phyloP scores from a whole-genome alignment of 1,139 yeast genomes.

The Tardiomyces digboiensis region DNA sequence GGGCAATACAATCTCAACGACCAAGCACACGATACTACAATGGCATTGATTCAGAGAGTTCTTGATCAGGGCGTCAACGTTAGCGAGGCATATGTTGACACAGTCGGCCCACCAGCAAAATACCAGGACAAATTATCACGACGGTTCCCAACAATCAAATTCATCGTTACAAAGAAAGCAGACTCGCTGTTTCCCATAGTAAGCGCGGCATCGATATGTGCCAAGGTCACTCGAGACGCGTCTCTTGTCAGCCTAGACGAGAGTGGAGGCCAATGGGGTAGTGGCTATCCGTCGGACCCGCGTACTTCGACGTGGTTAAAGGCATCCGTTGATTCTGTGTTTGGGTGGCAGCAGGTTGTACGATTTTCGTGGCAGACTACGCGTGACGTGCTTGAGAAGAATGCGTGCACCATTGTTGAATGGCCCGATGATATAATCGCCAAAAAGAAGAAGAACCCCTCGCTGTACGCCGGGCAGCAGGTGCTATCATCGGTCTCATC shows the following conservation, averaged over 20 bases:
- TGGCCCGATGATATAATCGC: constrained; percentile 34
- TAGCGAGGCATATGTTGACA: constrained; percentile 74
- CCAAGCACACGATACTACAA: constrained; percentile 95
- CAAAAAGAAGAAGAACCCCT: not conserved
- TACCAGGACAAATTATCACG: constrained; percentile 68
- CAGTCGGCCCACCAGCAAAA: constrained; percentile 89
- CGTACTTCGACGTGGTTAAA: constrained; percentile 69
- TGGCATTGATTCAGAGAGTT: constrained; percentile 57
- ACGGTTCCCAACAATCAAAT: constrained; percentile 58
- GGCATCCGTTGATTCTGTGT: constrained; percentile 51
- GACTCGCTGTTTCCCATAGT: constrained; percentile 93
- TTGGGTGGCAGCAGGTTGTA: constrained; percentile 80
- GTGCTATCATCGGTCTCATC: not conserved
- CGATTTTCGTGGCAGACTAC: constrained; percentile 96
- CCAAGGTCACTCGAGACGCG: constrained; percentile 89
- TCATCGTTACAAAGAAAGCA: constrained; percentile 93
- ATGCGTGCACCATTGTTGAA: constrained; percentile 38
- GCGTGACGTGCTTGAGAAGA: constrained; percentile 52
- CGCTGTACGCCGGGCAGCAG: not conserved
- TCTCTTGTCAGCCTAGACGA: constrained; percentile 37
- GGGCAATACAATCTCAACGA: constrained; percentile 68
- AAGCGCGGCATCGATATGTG: constrained; percentile 94
- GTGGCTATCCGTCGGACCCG: constrained; percentile 95
- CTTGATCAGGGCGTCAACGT: constrained; percentile 53
- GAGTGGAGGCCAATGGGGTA: constrained; percentile 45